Evolutionary conservation across 2,329 filamentous ascomycete species (phyloP).

Genomic region (Ustulina deusta): DNA sequence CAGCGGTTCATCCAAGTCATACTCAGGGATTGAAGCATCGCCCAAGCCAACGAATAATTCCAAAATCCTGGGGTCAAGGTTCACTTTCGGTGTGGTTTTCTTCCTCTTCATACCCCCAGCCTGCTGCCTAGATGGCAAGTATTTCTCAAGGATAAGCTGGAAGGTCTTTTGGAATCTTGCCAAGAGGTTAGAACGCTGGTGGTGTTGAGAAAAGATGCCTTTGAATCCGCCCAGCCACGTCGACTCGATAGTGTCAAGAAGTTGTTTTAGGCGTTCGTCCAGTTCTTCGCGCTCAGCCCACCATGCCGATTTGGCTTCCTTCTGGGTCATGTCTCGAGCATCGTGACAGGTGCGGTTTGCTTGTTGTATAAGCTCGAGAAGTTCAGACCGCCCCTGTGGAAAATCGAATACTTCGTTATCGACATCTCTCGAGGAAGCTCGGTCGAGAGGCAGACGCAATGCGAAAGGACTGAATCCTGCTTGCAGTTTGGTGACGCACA

Average conservation of each 20-base stretch:
- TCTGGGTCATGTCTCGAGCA: slow-evolving; percentile 75
- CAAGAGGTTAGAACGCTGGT: slow-evolving; percentile 72
- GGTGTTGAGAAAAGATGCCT: slow-evolving; percentile 87
- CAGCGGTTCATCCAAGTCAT: slow-evolving; percentile 87
- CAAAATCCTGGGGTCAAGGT: slow-evolving; percentile 73
- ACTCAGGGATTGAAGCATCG: slow-evolving; percentile 73
- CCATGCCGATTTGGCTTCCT: slow-evolving; percentile 84
- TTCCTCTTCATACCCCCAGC: slow-evolving; percentile 67
- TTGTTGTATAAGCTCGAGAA: slow-evolving; percentile 82
- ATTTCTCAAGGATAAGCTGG: slow-evolving; percentile 80
- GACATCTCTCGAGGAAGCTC: slow-evolving; percentile 82
- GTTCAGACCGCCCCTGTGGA: slow-evolving; percentile 79
- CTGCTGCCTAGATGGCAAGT: slow-evolving; percentile 84
- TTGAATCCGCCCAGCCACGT: slow-evolving; percentile 96
- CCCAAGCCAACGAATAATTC: slow-evolving; percentile 91
- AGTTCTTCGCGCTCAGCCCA: slow-evolving; percentile 87
- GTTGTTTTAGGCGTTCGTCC: slow-evolving; percentile 79
- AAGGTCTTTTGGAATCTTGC: slow-evolving; percentile 83
- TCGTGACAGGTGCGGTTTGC: slow-evolving; percentile 88
- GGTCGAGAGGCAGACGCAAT: slow-evolving; percentile 84
- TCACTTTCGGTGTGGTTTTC: slow-evolving; percentile 56
- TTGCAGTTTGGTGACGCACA: slow-evolving; percentile 89
- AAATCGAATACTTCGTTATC: slow-evolving; percentile 86
- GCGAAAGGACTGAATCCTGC: slow-evolving; percentile 83
- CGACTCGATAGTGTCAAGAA: slow-evolving; percentile 88